These are phyloP conservation scores for Pilaira anomala DNA, from an alignment of 192 early-diverging fungal genomes.

Conservation along the genomic window DNA sequence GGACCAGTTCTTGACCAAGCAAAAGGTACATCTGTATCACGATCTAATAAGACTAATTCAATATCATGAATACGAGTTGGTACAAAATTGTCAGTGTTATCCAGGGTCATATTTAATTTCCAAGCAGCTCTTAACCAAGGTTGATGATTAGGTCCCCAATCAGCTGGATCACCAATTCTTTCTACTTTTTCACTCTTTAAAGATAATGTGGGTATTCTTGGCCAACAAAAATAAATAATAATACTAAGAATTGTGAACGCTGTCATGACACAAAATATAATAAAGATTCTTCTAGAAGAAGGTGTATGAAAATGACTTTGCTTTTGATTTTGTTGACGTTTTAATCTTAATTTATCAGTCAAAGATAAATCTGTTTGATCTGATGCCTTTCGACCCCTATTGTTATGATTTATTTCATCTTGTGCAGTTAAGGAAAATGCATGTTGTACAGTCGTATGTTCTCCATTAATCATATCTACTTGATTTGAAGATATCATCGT, in stretches of 20 bases:
- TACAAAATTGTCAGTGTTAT: conserved; percentile 30
- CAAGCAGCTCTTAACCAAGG: conserved; percentile 16
- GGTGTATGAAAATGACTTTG: not conserved
- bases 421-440: not conserved
- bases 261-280: not conserved
- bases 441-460: conserved; percentile 6
- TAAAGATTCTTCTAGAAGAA: not conserved
- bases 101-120: conserved; percentile 22
- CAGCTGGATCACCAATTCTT: conserved; percentile 9
- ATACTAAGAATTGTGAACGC: not conserved
- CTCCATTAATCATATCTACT: conserved; percentile 11
- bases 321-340: conserved; percentile 8
- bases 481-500: not conserved
- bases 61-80: conserved; percentile 23
- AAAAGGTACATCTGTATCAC: conserved; percentile 11
- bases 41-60: conserved; percentile 15
- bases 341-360: not conserved
- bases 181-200: conserved; percentile 14
- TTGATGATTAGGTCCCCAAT: conserved; percentile 12
- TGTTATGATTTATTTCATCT: not conserved
- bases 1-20: conserved; percentile 8
- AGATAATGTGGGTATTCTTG: conserved; percentile 11
- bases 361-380: not conserved
- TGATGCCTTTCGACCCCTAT: not conserved
- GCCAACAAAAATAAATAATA: conserved; percentile 26